These are phyloP conservation scores for Mortierella sp. DNA, from an alignment of 371 early-diverging fungal species.

Conservation along the genomic window DNA sequence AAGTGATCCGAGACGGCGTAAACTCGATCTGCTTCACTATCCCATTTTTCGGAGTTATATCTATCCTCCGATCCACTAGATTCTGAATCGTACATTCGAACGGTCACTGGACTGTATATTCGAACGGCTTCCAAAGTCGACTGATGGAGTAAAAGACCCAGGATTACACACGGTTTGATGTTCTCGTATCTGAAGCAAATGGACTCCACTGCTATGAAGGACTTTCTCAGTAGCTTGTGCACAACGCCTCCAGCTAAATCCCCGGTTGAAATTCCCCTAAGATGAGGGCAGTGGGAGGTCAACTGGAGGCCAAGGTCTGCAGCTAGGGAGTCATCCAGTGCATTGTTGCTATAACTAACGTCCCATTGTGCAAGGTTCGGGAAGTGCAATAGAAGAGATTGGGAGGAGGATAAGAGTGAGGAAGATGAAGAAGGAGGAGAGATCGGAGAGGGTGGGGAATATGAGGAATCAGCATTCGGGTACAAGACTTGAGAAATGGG, in stretches of 20 bases:
- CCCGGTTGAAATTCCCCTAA: neutral
- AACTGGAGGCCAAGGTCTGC: neutral
- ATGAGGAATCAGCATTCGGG: no score
- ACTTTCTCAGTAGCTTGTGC: neutral
- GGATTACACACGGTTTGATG: neutral
- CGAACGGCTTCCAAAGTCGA: neutral
- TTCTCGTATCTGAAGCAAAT: neutral
- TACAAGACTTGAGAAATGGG: no score
- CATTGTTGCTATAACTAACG: neutral
- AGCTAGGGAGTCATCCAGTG: neutral
- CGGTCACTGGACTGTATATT: neutral
- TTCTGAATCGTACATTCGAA: no score
- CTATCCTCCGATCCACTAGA: no score
- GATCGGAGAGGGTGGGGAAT: no score
- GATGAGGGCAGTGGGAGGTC: neutral
- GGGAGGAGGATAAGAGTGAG: no score
- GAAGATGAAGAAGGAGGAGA: no score
- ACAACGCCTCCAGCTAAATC: neutral
- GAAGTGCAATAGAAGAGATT: neutral
- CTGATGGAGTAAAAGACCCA: neutral
- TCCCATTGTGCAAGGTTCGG: neutral
- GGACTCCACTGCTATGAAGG: neutral
- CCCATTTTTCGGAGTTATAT: no score
- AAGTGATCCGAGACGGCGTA: neutral
- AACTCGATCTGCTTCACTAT: neutral